phyloP scores from a whole-genome alignment of 306 rosid genomes.

The Rosa rugosa region DNA sequence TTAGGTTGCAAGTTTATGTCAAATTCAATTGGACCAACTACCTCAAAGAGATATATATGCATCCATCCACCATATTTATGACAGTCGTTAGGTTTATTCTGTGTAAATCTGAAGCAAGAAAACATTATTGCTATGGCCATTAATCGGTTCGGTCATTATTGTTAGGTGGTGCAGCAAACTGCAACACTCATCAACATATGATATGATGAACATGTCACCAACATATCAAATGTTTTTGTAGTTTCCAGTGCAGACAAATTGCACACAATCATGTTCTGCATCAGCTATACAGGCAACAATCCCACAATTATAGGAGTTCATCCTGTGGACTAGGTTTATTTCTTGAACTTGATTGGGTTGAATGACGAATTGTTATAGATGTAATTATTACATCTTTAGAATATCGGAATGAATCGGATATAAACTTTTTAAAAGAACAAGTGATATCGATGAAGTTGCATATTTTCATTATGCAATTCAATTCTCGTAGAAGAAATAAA shows the following conservation, averaged over 20 bases:
- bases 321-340: background rate
- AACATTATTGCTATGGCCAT: background rate
- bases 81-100: background rate
- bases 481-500: too few species aligned
- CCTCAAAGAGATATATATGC: background rate
- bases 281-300: background rate
- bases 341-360: background rate
- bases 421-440: background rate
- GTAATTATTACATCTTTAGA: background rate
- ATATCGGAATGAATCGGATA: background rate
- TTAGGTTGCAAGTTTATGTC: slow-evolving; percentile 5
- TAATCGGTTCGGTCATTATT: too few species aligned
- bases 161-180: background rate
- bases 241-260: slow-evolving; percentile 1
- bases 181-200: background rate
- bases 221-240: background rate
- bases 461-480: too few species aligned
- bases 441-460: background rate
- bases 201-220: slow-evolving; percentile 3
- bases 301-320: background rate
- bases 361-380: background rate
- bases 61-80: background rate
- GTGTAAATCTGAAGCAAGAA: slow-evolving; percentile 12
- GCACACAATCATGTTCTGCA: background rate
- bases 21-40: background rate